Evolutionary conservation across 495 filamentous ascomycete genomes (phyloP).

Genomic region (Aspergillus funiculosus): DNA sequence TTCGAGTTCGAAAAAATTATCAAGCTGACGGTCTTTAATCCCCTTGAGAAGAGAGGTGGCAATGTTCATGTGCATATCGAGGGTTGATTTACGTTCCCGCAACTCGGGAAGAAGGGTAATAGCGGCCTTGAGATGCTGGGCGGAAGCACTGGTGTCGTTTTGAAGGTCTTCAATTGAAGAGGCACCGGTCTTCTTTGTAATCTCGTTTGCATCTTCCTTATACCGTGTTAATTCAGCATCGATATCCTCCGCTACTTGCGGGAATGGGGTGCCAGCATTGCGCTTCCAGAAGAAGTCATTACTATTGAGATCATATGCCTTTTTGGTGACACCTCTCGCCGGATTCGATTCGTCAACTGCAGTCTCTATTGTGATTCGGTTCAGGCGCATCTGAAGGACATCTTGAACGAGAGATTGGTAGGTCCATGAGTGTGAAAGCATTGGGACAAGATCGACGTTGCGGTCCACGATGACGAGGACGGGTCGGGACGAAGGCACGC

Average conservation of each 20-base stretch:
- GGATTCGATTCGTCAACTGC: slow-evolving; percentile 69
- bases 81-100: slow-evolving; percentile 78
- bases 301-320: slow-evolving; percentile 80
- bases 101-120: slow-evolving; percentile 90
- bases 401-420: slow-evolving; percentile 97
- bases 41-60: slow-evolving; percentile 78
- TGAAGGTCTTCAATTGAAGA: slow-evolving; percentile 91
- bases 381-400: slow-evolving; percentile 87
- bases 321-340: slow-evolving; percentile 65
- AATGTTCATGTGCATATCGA: slow-evolving; percentile 99
- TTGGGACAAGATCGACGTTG: slow-evolving; percentile 93
- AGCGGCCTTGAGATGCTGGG: slow-evolving; percentile 91
- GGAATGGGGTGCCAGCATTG: slow-evolving; percentile 90
- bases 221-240: slow-evolving; percentile 87
- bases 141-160: slow-evolving; percentile 78
- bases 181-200: slow-evolving; percentile 91
- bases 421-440: slow-evolving; percentile 98
- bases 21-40: slow-evolving; percentile 89
- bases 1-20: slow-evolving; percentile 94
- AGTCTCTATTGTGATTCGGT: slow-evolving; percentile 90
- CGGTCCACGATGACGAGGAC: slow-evolving; percentile 88
- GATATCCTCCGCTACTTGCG: slow-evolving; percentile 94
- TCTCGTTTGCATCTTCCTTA: slow-evolving; percentile 89
- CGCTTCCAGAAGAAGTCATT: slow-evolving; percentile 97
- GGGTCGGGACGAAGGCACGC: slow-evolving; percentile 66